Evolutionary conservation across 2,329 filamentous ascomycete genomes (phyloP), one percentile per base, ranked within the genome.

Genomic region (Apiospora koreana): DNA sequence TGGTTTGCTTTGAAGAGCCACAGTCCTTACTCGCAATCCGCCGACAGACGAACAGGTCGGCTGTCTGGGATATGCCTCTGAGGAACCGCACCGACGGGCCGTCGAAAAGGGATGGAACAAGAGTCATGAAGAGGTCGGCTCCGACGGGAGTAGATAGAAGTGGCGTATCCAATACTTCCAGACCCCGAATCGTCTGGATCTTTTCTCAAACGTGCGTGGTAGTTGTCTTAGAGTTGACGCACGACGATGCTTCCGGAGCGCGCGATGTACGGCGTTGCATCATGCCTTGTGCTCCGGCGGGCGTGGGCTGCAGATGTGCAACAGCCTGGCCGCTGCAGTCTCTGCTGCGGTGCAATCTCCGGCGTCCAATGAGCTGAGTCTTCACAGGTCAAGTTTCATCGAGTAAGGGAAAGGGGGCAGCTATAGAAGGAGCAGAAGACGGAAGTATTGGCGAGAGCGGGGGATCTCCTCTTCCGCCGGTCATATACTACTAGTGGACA

Each of bases 251-350:
- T 38, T 62, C 31, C 54, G 31, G 54, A 62, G 28, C 10, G 31
- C 54, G 54, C 54, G 54, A 38, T 35, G 50, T 25, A 54, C 28
- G 54, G 35, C 54, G 54, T 62, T 62, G 31, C 54, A 62, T 62
- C 25, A 31, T 21, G 16, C 50, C 28, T 58, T 31, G 16, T 54
- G 5, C 50, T 9, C 50, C 50, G 28, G 16, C 16, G 7, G 28
- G 50, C 50, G 16, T 58, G 28, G 50, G 50, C 35, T 21, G 50
- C 28, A 38, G 9, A 18, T 10, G 16, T 58, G 50, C 50, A 35
- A 58, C 50, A 58, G 25, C n/a, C 8, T 35, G 18, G 28, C 4
- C 10, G 9, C 31, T 62, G 54, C 54, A 10, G 31, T 62, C 18
- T 38, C 21, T 38, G 10, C 54, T 62, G 54, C 54, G 54, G 31